These are phyloP conservation scores for Aurinia saxatilis DNA, from an alignment of 345 rosid genomes.

Conservation along the genomic window DNA sequence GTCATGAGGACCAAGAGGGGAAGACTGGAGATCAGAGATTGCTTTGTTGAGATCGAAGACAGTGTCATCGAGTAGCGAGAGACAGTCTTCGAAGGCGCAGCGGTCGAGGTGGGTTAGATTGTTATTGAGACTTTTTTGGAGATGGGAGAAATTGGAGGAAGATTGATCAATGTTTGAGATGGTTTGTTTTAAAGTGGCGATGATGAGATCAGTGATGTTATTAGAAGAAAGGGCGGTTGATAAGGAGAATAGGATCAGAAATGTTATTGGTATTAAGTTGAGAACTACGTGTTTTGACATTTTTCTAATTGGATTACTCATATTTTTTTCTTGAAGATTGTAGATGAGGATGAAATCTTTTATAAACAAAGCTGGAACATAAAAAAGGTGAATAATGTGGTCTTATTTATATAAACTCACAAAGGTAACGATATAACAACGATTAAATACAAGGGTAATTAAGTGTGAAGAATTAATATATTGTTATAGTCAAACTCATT, in stretches of 20 bases:
- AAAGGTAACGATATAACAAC: background rate
- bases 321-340: background rate
- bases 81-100: slow-evolving; percentile 58
- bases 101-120: slow-evolving; percentile 28
- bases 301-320: background rate
- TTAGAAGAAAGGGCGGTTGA: too few relatives aligned
- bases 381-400: background rate
- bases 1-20: background rate
- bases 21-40: slow-evolving; percentile 34
- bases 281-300: background rate
- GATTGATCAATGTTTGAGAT: slow-evolving; percentile 36
- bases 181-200: slow-evolving; percentile 48
- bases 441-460: background rate
- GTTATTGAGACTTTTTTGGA: slow-evolving; percentile 11
- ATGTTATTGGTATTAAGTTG: too few relatives aligned
- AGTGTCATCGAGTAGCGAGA: slow-evolving; percentile 50
- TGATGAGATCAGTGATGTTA: slow-evolving; percentile 35
- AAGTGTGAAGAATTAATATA: background rate
- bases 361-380: background rate
- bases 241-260: too few relatives aligned
- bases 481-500: background rate
- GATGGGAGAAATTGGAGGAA: slow-evolving; percentile 37
- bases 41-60: slow-evolving; percentile 37
- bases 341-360: background rate
- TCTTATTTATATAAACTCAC: background rate